Evolutionary conservation across 495 filamentous ascomycete species (phyloP).

Genomic region (Hypoxylon lenormandii): DNA sequence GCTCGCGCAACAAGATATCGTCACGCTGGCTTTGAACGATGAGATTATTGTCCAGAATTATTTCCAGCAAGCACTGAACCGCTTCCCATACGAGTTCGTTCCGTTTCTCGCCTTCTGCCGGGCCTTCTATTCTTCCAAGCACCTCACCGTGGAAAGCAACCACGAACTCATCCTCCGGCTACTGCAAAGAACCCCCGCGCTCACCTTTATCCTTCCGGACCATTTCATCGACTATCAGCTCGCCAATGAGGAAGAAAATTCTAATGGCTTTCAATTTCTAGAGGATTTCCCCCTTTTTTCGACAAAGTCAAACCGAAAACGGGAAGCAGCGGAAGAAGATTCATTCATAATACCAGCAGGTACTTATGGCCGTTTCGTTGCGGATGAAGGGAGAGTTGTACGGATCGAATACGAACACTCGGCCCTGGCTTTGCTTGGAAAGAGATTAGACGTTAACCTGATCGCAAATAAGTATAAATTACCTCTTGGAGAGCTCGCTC

Average conservation of each 20-base stretch:
- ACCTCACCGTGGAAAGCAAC: conserved; percentile 61
- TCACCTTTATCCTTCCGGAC: conserved; percentile 77
- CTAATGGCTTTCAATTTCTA: conserved; percentile 70
- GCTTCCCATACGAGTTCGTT: conserved; percentile 88
- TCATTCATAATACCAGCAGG: conserved; percentile 68
- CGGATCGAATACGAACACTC: conserved; percentile 79
- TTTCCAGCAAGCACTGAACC: conserved; percentile 71
- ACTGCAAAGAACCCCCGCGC: conserved; percentile 72
- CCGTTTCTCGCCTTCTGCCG: conserved; percentile 73
- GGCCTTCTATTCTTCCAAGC: conserved; percentile 50
- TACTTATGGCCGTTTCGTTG: conserved; percentile 76
- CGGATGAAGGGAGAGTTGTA: conserved; percentile 66
- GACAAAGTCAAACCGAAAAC: conserved; percentile 46
- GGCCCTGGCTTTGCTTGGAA: conserved; percentile 79
- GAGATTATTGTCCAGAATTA: conserved; percentile 66
- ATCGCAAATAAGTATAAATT: conserved; percentile 52
- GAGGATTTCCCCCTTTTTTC: conserved; percentile 67
- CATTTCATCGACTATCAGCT: conserved; percentile 77
- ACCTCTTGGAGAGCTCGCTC: conserved; percentile 50
- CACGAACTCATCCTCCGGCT: conserved; percentile 64
- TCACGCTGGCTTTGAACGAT: conserved; percentile 67
- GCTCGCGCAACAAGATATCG: conserved; percentile 60
- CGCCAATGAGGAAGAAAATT: conserved; percentile 84
- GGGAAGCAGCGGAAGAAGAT: conserved; percentile 51
- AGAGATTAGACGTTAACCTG: conserved; percentile 71